Evolutionary conservation across 2,329 filamentous ascomycete species (phyloP).

Genomic region (Aspergillus sp.): DNA sequence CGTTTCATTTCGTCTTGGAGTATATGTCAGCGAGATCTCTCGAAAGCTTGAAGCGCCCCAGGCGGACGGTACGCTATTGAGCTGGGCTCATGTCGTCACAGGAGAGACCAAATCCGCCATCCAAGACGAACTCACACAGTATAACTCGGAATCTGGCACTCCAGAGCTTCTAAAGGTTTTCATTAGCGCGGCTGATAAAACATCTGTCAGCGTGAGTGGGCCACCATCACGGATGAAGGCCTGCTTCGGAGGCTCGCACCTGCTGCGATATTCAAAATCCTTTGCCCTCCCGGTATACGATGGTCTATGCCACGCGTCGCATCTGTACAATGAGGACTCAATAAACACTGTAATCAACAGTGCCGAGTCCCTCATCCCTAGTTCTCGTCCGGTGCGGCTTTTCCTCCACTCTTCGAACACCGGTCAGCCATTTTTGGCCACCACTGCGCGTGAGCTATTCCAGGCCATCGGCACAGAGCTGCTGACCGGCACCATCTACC

Average conservation of each 20-base stretch:
- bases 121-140: constrained; percentile 10
- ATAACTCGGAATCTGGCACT: constrained; percentile 5
- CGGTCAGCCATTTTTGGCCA: constrained; percentile 9
- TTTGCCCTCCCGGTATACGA: constrained; percentile 22
- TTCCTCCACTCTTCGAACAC: constrained; percentile 12
- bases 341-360: constrained; percentile 3
- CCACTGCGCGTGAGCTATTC: constrained; percentile 9
- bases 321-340: constrained; percentile 41
- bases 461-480: constrained; percentile 12
- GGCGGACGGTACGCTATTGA: constrained; percentile 11
- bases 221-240: constrained; percentile 22
- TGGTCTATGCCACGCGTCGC: constrained; percentile 37
- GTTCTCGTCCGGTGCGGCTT: background rate
- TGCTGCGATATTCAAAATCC: constrained; percentile 19
- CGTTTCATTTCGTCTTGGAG: constrained; percentile 48
- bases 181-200: constrained; percentile 19
- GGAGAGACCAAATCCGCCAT: constrained; percentile 5
- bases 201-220: constrained; percentile 24
- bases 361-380: constrained; percentile 4
- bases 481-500: constrained; percentile 11
- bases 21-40: constrained; percentile 6
- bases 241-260: constrained; percentile 13
- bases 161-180: constrained; percentile 21
- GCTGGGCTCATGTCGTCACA: constrained; percentile 15
- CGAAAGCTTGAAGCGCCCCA: constrained; percentile 40